A percentile compares a stretch with the other conserved stretches of the same genome.
phyloP scores from a whole-genome alignment of 2,329 filamentous ascomycete genomes.

The Lecanicillium sp. region DNA sequence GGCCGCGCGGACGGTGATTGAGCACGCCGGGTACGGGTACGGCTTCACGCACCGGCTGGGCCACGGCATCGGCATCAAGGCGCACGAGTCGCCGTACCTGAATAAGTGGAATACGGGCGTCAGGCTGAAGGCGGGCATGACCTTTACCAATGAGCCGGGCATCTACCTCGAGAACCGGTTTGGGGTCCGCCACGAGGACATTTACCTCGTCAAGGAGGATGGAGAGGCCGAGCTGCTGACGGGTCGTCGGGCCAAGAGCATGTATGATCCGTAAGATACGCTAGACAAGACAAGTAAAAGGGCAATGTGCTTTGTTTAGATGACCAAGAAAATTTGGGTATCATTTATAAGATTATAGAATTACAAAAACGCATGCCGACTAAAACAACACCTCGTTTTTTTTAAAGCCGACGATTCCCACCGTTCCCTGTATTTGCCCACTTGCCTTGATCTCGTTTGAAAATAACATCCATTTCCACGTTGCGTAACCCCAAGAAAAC shows the following conservation, averaged over 20 bases:
- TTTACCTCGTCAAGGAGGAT: slow-evolving; percentile 47
- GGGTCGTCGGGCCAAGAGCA: slow-evolving; percentile 39
- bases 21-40: slow-evolving; percentile 48
- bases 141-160: slow-evolving; percentile 56
- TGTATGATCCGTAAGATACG: slow-evolving; percentile 40
- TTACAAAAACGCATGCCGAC: background rate
- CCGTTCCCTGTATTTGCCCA: too few species aligned
- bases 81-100: slow-evolving; percentile 56
- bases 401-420: too few species aligned
- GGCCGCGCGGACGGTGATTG: slow-evolving; percentile 50
- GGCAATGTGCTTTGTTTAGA: slow-evolving; percentile 1
- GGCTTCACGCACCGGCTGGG: slow-evolving; percentile 56
- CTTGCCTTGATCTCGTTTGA: too few species aligned
- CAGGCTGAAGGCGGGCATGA: slow-evolving; percentile 47
- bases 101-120: slow-evolving; percentile 51
- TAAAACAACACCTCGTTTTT: too few species aligned
- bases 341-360: slow-evolving; percentile 6
- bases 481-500: too few species aligned
- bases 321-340: slow-evolving; percentile 5
- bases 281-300: too few species aligned
- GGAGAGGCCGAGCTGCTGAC: slow-evolving; percentile 48
- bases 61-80: slow-evolving; percentile 60
- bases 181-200: slow-evolving; percentile 55
- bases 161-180: slow-evolving; percentile 54
- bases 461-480: too few species aligned